phyloP scores from a whole-genome alignment of 2,329 filamentous ascomycete species.

The Diaporthe sp. region DNA sequence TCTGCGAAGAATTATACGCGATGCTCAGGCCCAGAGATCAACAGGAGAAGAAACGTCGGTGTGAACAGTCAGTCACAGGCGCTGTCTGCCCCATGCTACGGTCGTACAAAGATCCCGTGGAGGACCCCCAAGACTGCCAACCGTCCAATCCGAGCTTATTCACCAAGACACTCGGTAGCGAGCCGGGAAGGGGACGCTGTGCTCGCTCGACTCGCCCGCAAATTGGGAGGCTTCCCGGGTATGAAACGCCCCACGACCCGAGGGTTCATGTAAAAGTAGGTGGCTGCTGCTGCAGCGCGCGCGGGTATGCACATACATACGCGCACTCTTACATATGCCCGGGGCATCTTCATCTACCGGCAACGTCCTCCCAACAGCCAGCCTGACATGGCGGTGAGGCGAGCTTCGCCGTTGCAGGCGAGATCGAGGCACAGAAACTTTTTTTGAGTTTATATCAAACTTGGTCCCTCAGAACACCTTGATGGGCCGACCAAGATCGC shows the following conservation, averaged over 20 bases:
- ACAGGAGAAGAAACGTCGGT: slow-evolving; percentile 10
- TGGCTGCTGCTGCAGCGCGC: background rate
- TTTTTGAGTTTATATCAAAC: slow-evolving; percentile 14
- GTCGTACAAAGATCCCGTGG: slow-evolving; percentile 17
- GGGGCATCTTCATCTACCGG: slow-evolving; percentile 20
- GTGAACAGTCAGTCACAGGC: background rate
- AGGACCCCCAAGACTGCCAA: background rate
- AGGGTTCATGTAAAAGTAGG: background rate
- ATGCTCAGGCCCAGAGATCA: slow-evolving; percentile 11
- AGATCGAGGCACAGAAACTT: background rate
- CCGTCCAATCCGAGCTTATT: slow-evolving; percentile 5
- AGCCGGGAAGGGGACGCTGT: slow-evolving; percentile 19
- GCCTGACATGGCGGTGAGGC: slow-evolving; percentile 19
- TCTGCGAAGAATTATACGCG: background rate
- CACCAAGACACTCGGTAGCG: slow-evolving; percentile 21
- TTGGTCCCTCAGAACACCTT: background rate
- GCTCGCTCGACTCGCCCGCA: slow-evolving; percentile 7
- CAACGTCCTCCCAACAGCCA: background rate
- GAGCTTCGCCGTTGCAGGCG: slow-evolving; percentile 32
- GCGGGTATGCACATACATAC: slow-evolving; percentile 21
- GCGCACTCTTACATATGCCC: background rate
- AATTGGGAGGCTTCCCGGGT: slow-evolving; percentile 30
- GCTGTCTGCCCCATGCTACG: background rate
- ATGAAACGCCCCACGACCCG: slow-evolving; percentile 21
- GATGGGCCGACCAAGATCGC: background rate